phyloP scores from a whole-genome alignment of 2,329 filamentous ascomycete genomes.

The Neonectria neomacrospora region DNA sequence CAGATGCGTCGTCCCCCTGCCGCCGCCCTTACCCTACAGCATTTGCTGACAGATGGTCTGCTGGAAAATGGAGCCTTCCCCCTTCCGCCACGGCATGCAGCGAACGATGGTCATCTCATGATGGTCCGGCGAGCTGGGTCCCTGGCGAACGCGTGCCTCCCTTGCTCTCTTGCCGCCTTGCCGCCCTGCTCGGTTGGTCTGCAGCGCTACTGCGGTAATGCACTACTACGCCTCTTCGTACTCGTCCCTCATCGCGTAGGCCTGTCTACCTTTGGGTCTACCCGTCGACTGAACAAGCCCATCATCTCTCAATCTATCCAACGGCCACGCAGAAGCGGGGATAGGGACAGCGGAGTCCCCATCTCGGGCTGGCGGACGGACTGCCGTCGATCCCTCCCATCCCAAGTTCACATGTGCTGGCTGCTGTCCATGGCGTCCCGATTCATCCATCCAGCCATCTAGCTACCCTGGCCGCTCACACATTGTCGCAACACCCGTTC shows the following conservation, averaged over 20 bases:
- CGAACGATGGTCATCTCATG: constrained; percentile 45
- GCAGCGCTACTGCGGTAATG: constrained; percentile 1
- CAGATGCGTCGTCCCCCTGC: constrained; percentile 8
- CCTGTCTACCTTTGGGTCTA: too few species aligned
- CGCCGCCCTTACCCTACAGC: constrained; percentile 18
- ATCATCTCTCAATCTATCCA: constrained; percentile 11
- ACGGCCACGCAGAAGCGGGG: constrained; percentile 15
- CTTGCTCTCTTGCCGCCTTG: constrained; percentile 28
- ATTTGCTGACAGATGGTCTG: constrained; percentile 15
- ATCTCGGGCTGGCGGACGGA: constrained; percentile 15
- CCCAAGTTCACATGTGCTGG: background rate
- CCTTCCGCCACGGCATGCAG: constrained; percentile 31
- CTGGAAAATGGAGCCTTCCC: constrained; percentile 15
- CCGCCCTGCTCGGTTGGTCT: constrained; percentile 13
- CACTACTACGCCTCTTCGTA: constrained; percentile 9
- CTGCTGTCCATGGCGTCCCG: background rate
- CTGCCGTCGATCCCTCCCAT: background rate
- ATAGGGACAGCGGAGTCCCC: constrained; percentile 4
- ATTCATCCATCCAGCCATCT: background rate
- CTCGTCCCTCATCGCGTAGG: background rate
- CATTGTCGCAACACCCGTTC: constrained; percentile 21
- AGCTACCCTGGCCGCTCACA: background rate
- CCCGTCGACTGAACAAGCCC: background rate
- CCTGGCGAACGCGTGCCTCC: constrained; percentile 25
- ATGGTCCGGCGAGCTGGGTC: constrained; percentile 37